A percentile compares a stretch with the other conserved stretches of the same genome.
Conservation (phyloP, 768 basidiomycete species). For the Lactifluus hygrophoroides region DNA sequence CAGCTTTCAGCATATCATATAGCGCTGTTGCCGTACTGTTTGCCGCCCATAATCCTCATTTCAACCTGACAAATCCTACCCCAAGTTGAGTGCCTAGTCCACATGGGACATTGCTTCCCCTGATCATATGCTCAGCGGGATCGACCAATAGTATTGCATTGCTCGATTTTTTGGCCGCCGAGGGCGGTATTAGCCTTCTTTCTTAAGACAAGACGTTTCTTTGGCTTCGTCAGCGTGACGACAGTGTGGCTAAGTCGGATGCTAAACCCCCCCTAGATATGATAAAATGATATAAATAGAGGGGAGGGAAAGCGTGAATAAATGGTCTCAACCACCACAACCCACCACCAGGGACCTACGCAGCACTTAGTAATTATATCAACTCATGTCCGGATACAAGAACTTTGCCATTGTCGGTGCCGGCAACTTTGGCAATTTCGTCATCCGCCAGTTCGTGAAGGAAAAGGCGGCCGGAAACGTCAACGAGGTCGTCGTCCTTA, state of each 20-base stretch:
- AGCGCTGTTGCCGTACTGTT: no score
- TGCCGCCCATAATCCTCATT: no score
- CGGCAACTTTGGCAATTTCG: conserved; percentile 12
- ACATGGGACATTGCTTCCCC: neutral
- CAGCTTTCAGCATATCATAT: no score
- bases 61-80: neutral
- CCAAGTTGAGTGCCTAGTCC: neutral
- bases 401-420: conserved; percentile 19
- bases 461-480: conserved; percentile 8
- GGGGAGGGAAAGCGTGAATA: neutral
- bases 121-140: neutral
- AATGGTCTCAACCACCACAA: neutral
- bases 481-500: conserved; percentile 13
- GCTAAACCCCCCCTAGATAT: neutral
- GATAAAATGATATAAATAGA: neutral
- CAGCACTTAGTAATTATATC: neutral
- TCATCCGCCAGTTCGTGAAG: conserved; percentile 10
- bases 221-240: neutral
- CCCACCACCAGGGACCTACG: no score
- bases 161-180: neutral
- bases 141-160: neutral
- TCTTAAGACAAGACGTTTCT: neutral
- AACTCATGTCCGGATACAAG: conserved; percentile 12
- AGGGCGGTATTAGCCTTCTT: neutral
- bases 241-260: neutral